A percentile compares a stretch with the other conserved stretches of the same genome.
Conservation (phyloP, 1,139 yeast genomes). For the Cylindricascospora bacillispora region DNA sequence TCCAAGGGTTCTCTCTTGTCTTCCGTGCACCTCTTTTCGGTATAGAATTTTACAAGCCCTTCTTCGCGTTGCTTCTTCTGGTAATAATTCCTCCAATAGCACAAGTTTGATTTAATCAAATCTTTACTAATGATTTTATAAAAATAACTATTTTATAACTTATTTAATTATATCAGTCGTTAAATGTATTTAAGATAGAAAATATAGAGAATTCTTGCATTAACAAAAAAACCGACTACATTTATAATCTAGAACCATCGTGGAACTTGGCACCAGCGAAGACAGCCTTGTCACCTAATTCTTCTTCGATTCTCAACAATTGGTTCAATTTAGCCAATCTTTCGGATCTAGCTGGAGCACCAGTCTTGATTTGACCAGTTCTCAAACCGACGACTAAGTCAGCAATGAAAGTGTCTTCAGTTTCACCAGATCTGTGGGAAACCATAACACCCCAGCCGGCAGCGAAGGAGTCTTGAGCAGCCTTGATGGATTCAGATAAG, state of each 20-base stretch:
- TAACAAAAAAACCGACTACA: too few species aligned
- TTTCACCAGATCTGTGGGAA: constrained; percentile 98
- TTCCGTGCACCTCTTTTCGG: too few species aligned
- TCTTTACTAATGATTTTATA: too few species aligned
- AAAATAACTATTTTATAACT: too few species aligned
- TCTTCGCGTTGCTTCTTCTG: too few species aligned
- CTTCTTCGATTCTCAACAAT: constrained; percentile 94
- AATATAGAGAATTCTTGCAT: too few species aligned
- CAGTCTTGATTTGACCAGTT: constrained; percentile 96
- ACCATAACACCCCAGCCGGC: constrained; percentile 98
- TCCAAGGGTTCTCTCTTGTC: too few species aligned
- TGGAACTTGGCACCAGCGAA: constrained; percentile 90
- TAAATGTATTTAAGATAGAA: too few species aligned
- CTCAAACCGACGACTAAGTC: constrained; percentile 94
- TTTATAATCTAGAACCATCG: constrained; percentile 28
- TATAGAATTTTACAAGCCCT: too few species aligned
- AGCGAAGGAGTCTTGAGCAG: constrained; percentile 79
- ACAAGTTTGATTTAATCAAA: too few species aligned
- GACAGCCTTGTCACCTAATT: constrained; percentile 88
- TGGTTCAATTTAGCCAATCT: constrained; percentile 96
- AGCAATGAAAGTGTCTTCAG: constrained; percentile 96
- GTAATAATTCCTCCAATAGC: too few species aligned
- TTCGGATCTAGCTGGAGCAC: constrained; percentile 99
- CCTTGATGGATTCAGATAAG: constrained; percentile 80
- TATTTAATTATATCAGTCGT: too few species aligned